phyloP scores from a whole-genome alignment of 805 yeast genomes.

The Wickerhamiella dianesei region DNA sequence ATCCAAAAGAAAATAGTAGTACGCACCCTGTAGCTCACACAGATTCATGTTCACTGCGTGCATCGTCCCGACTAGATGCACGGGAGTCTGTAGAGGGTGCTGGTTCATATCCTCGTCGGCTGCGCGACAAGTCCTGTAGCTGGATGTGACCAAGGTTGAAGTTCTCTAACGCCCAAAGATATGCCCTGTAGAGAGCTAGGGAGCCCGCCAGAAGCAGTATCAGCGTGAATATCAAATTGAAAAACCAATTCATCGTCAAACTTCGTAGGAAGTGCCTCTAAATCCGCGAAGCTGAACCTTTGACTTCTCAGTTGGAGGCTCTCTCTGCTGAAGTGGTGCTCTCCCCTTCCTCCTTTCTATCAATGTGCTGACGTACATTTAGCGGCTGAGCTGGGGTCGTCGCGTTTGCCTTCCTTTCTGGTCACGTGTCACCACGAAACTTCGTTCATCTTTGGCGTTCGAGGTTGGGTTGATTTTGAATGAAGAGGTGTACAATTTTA shows the following conservation, averaged over 20 bases:
- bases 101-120: slow-evolving; percentile 6
- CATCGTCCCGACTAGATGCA: not conserved
- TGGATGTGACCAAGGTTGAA: slow-evolving; percentile 18
- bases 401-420: too few relatives aligned
- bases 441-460: too few relatives aligned
- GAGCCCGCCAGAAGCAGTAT: slow-evolving; percentile 8
- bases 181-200: slow-evolving; percentile 11
- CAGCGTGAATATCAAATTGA: slow-evolving; percentile 8
- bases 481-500: too few relatives aligned
- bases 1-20: not conserved
- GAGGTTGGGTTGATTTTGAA: too few relatives aligned
- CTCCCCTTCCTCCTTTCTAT: not conserved
- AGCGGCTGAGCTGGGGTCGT: too few relatives aligned
- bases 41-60: not conserved
- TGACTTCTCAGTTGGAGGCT: too few relatives aligned
- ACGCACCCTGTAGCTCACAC: not conserved
- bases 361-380: not conserved
- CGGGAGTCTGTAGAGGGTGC: not conserved
- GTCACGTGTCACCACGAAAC: too few relatives aligned
- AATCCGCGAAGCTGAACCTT: too few relatives aligned
- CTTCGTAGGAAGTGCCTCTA: not conserved
- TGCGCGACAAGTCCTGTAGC: slow-evolving; percentile 14
- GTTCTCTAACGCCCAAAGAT: slow-evolving; percentile 18
- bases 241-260: slow-evolving; percentile 5
- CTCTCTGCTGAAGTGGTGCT: not conserved